These are phyloP conservation scores for Vigna nakashimae DNA, from an alignment of 306 rosid genomes.

Conservation along the genomic window DNA sequence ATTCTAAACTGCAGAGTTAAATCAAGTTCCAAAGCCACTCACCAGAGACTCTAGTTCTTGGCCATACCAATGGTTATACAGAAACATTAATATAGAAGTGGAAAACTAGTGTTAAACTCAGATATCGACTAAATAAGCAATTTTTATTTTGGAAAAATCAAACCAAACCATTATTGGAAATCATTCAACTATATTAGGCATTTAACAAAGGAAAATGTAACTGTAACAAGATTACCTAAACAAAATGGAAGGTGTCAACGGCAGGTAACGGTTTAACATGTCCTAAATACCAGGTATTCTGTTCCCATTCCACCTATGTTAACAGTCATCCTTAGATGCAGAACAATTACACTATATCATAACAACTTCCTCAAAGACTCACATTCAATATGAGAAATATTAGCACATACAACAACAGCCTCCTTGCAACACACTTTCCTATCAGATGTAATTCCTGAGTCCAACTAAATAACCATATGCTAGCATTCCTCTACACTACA, in stretches of 20 bases:
- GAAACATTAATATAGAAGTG: too few species aligned
- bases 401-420: background rate
- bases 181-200: background rate
- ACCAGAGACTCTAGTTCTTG: background rate
- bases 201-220: background rate
- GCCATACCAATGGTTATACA: too few species aligned
- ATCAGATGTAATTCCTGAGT: background rate
- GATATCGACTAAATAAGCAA: background rate
- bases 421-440: background rate
- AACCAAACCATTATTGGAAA: background rate
- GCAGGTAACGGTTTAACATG: background rate
- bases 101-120: too few species aligned
- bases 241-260: conserved; percentile 7
- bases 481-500: background rate
- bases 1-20: background rate
- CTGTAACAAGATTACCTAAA: background rate
- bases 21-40: background rate
- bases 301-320: background rate
- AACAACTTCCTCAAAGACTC: background rate
- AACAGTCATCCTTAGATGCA: conserved; percentile 17
- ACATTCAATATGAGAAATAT: background rate
- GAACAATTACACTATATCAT: background rate
- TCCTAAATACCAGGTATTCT: background rate
- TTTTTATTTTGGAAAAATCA: background rate
- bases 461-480: background rate